Percentiles rank a stretch among this genome's conserved stretches.
Evolutionary conservation across 140 eudicot genomes (phyloP).

Genomic region (Ambrosia hybrid): DNA sequence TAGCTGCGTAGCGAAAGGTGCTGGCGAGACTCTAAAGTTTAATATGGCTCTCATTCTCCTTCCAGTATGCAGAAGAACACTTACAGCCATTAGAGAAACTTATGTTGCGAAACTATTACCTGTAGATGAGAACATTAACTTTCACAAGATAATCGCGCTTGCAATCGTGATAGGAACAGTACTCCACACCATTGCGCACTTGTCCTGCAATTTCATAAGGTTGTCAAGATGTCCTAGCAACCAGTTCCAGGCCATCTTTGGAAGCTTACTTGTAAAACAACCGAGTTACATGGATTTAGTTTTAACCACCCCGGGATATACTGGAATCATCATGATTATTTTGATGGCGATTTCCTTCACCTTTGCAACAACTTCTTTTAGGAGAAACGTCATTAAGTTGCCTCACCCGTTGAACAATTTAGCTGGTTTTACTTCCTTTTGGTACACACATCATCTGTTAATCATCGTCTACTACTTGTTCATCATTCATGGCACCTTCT

Average conservation of each 20-base stretch:
- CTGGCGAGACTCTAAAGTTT: constrained; percentile 85
- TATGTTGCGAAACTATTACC: constrained; percentile 58
- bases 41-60: constrained; percentile 91
- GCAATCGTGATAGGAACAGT: constrained; percentile 56
- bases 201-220: constrained; percentile 61
- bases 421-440: constrained; percentile 91
- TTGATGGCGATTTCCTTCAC: constrained; percentile 66
- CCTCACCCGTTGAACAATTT: constrained; percentile 58
- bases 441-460: constrained; percentile 96
- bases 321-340: constrained; percentile 67
- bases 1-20: constrained; percentile 79
- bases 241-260: constrained; percentile 47
- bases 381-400: constrained; percentile 73
- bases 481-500: constrained; percentile 72
- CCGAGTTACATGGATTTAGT: constrained; percentile 63
- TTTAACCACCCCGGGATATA: constrained; percentile 47
- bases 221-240: constrained; percentile 45
- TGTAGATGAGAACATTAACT: constrained; percentile 86
- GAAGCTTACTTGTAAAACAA: constrained; percentile 47
- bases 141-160: constrained; percentile 77
- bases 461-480: constrained; percentile 65
- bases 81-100: constrained; percentile 73
- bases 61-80: constrained; percentile 88
- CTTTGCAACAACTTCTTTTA: constrained; percentile 64
- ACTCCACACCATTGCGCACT: constrained; percentile 55